Base-by-base conservation (phyloP, 2,329 filamentous ascomycete genomes). In the Diaporthe longicolla region DNA sequence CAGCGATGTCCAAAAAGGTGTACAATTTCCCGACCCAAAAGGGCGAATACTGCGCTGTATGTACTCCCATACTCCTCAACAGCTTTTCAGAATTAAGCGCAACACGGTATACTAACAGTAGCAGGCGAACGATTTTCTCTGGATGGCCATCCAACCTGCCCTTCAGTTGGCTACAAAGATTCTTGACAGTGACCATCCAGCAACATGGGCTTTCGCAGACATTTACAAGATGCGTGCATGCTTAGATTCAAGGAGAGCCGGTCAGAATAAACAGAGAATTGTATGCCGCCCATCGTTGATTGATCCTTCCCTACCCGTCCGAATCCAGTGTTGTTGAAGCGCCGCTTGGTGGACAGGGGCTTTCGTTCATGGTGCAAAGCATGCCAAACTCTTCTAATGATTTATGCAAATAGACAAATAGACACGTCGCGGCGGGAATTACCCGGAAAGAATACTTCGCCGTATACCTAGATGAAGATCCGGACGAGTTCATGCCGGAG, bases 121-220 rank as follows among this genome's bases (percentile, higher is more conserved):
- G n/a, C 5, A 74, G 73, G 52, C 40, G 11, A 58, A 74, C 15
- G 70, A 74, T 19, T 45, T 57, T 15, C 7, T 76, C 10, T 74
- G 74, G 74, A 40, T 65, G 10, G 74, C 74, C 1, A 26, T 76
- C 26, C 74, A 76, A 13, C 74, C 74, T 8, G 43, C 72, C 7
- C 69, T 76, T 13, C 74, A 74, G 32, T 9, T 76, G n/a, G 68
- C 72, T 24, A 58, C 72, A 6, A 71, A 52, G 9, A 11, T 76
- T 24, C 70, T 74, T 11, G 26, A 58, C 57, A 70, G 72, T 26
- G 55, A 76, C 5, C 74, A 74, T 40, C 72, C 74, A 9, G 37
- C 40, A 26, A 72, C 70, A 24, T 74, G 50, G 63, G 74, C 57
- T 4, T 72, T 55, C 65, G 70, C 69, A 29, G 72, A 76, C 35